phyloP scores from a whole-genome alignment of 495 filamentous ascomycete genomes.

The Daldinia concentrica region DNA sequence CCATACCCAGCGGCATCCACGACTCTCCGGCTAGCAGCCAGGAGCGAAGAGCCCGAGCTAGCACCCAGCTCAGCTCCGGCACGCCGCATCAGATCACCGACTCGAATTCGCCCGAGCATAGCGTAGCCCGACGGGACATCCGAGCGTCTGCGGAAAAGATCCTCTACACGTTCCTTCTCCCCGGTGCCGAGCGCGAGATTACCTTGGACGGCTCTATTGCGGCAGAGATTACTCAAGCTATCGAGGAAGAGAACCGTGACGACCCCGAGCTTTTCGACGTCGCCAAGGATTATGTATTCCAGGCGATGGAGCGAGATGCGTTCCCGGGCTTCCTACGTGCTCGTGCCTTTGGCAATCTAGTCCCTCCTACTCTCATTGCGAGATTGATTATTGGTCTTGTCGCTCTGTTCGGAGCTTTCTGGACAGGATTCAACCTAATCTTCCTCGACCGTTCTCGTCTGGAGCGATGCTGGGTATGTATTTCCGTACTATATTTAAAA shows the following conservation, averaged over 20 bases:
- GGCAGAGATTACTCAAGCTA: constrained; percentile 77
- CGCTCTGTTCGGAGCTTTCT: constrained; percentile 88
- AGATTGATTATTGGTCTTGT: constrained; percentile 87
- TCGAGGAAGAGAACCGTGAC: constrained; percentile 89
- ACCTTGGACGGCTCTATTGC: constrained; percentile 88
- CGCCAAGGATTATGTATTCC: constrained; percentile 98
- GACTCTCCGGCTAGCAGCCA: constrained; percentile 77
- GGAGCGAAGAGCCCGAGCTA: constrained; percentile 71
- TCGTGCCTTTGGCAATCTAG: constrained; percentile 93
- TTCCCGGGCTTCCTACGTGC: constrained; percentile 95
- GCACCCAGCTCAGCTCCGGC: constrained; percentile 63
- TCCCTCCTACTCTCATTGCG: constrained; percentile 84
- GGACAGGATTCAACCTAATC: constrained; percentile 91
- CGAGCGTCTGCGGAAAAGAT: constrained; percentile 96
- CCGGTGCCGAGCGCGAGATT: constrained; percentile 93
- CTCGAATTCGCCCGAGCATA: constrained; percentile 82
- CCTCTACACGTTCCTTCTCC: constrained; percentile 92
- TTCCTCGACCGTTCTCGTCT: constrained; percentile 80
- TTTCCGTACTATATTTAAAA: neutral
- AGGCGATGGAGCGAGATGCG: constrained; percentile 98
- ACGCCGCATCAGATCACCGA: constrained; percentile 65
- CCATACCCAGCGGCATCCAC: constrained; percentile 50
- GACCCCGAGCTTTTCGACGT: constrained; percentile 97
- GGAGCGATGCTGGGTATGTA: constrained; percentile 83
- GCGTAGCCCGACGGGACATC: constrained; percentile 85